Percentiles rank a stretch among this genome's conserved stretches.
Conservation (phyloP, 805 yeast species). For the Peterozyma xylosa region DNA sequence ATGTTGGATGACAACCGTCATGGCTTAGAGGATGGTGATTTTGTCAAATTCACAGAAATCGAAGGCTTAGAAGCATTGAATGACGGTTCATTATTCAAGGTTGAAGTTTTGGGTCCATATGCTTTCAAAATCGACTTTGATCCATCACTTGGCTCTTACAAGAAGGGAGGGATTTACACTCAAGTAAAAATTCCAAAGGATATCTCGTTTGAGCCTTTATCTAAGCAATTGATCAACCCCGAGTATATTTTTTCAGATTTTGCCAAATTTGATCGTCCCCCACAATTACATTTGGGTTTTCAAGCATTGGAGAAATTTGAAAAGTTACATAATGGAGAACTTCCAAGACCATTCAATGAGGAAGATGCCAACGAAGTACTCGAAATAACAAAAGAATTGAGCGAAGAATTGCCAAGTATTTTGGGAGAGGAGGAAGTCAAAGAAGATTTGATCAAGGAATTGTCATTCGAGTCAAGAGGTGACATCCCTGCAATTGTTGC, state of each 20-base stretch:
- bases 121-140: constrained; percentile 71
- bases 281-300: constrained; percentile 86
- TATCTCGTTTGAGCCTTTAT: constrained; percentile 55
- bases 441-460: constrained; percentile 57
- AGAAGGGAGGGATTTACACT: constrained; percentile 82
- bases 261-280: constrained; percentile 90
- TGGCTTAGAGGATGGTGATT: constrained; percentile 88
- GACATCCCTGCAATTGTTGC: constrained; percentile 88
- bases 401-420: constrained; percentile 46
- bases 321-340: constrained; percentile 47
- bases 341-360: constrained; percentile 72
- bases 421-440: constrained; percentile 55
- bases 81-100: constrained; percentile 64
- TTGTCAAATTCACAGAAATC: constrained; percentile 79
- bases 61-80: constrained; percentile 72
- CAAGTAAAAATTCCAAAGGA: constrained; percentile 82
- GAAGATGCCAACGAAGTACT: constrained; percentile 68
- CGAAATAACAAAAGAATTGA: constrained; percentile 50
- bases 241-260: constrained; percentile 78
- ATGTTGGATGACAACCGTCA: constrained; percentile 90
- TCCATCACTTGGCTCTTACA: constrained; percentile 51
- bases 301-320: constrained; percentile 79
- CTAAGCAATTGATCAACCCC: constrained; percentile 64
- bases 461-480: constrained; percentile 84
- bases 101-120: constrained; percentile 90